Conservation (phyloP, 805 yeast genomes). For the Teunomyces panamensis region DNA sequence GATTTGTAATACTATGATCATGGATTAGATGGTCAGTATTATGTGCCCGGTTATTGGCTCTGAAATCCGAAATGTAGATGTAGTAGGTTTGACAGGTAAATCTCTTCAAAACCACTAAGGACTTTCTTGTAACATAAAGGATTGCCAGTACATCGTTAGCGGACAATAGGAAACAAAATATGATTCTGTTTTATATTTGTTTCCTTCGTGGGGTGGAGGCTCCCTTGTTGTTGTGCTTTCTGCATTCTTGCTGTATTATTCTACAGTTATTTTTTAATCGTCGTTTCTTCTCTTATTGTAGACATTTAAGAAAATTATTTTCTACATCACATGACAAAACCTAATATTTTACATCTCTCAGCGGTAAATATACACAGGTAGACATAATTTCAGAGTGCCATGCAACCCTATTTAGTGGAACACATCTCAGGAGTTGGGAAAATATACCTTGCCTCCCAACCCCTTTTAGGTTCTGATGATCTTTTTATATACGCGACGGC, state of each 20-base stretch:
- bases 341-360: not conserved
- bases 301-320: not conserved
- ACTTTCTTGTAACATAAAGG: not conserved
- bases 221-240: not conserved
- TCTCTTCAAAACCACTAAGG: not conserved
- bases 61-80: too few relatives aligned
- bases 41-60: too few relatives aligned
- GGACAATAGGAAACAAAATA: not conserved
- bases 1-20: not conserved
- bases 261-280: not conserved
- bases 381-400: not conserved
- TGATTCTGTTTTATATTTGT: not conserved
- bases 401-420: not conserved
- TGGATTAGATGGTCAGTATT: too few relatives aligned
- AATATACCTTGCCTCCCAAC: not conserved
- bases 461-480: not conserved
- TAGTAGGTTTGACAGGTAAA: too few relatives aligned
- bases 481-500: not conserved
- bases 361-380: not conserved
- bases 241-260: not conserved
- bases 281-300: constrained; percentile 1
- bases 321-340: not conserved
- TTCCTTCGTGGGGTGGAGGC: not conserved
- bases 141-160: not conserved
- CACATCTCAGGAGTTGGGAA: not conserved